Base-by-base conservation (phyloP, 164 flowering plant species). In the Aristolochia californica region DNA sequence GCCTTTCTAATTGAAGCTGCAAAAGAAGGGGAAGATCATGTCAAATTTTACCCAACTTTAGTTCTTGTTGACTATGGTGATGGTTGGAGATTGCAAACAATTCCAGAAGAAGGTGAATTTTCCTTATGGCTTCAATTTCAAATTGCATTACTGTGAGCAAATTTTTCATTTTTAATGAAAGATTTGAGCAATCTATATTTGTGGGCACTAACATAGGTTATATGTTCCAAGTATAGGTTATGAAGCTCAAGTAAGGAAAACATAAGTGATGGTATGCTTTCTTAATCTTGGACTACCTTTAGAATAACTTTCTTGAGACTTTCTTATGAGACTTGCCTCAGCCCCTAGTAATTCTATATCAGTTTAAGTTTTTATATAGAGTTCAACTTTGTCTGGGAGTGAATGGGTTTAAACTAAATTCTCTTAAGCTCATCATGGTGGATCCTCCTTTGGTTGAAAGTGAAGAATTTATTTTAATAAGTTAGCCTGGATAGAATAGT, bases 41-140 rank as follows among this genome's bases (percentile, higher is more conserved):
- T 90, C 20, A 75, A 58, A 68, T 90, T 90, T 74, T 89, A 89
- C 27, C 86, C 82, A 45, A 74, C 57, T 70, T 72, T 89, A 0
- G 59, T 61, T 65, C 91, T 90, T 43, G 75, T 73, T 11, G 68
- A 78, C 59, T 83, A 83, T 69, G 95, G 95, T 13, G 58, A 63
- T 56, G 87, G 82, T n/a, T 90, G 95, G 94, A 83, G 66, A 59
- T 62, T 90, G 66, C 85, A 81, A 62, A 79, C 93, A 1, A 78
- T 78, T 55, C 59, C 60, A 4, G 76, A 75, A 60, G 79, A 68
- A 64, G 68, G 73, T 72, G 26, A 2, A 56, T 34, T 74, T 40
- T 38, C 18, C 8, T 50, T 27, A 50, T 23, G 28, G 13, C 16
- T 24, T 45, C 48, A 58, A 17, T 12, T n/a, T n/a, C 44, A 56